Evolutionary conservation across 257 asterid genomes (phyloP).

Genomic region (Solanum boliviense): DNA sequence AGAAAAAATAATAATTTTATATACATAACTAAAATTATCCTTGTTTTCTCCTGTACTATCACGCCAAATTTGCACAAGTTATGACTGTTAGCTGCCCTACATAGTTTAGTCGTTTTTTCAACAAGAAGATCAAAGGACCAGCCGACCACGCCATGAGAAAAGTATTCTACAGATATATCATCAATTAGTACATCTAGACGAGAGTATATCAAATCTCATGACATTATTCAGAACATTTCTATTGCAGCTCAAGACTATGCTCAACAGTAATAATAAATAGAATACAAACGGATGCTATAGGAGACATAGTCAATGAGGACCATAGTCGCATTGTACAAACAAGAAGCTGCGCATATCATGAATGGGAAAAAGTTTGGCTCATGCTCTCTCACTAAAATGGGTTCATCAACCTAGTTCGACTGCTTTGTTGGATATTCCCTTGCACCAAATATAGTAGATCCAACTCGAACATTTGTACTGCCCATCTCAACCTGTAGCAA

Average conservation of each 20-base stretch:
- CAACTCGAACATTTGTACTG: conserved; percentile 85
- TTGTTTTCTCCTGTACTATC: not conserved
- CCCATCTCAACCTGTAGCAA: conserved; percentile 87
- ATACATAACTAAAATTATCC: not conserved
- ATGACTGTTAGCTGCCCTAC: not conserved
- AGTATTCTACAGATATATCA: not conserved
- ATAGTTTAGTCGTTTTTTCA: not conserved
- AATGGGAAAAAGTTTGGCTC: not conserved
- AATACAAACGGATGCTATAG: not conserved
- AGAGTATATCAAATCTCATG: not conserved
- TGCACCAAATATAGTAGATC: conserved; percentile 97
- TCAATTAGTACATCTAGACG: not conserved
- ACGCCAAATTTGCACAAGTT: not conserved
- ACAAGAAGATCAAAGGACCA: not conserved
- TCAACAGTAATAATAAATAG: not conserved
- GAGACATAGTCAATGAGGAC: not conserved
- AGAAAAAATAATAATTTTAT: not conserved
- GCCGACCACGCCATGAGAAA: not conserved
- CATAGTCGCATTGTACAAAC: not conserved
- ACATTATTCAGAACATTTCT: not conserved
- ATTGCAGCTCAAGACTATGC: not conserved
- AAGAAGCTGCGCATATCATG: not conserved
- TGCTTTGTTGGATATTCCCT: conserved; percentile 66
- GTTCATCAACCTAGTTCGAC: conserved; percentile 1
- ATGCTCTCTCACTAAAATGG: not conserved